Evolutionary conservation across 2,329 filamentous ascomycete genomes (phyloP).

Genomic region (Endocalyx cinctus): DNA sequence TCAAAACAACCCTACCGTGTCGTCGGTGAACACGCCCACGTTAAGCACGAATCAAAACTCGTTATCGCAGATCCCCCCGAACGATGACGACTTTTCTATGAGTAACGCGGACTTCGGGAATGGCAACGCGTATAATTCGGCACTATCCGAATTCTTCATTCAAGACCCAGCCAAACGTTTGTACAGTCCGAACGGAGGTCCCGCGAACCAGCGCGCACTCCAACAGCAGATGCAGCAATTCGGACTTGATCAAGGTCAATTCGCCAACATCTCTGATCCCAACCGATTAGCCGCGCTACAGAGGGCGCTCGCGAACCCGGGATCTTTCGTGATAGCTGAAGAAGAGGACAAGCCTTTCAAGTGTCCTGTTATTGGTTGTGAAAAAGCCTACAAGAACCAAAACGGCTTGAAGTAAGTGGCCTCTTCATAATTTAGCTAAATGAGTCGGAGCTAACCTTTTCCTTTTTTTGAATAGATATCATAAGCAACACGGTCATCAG

Average conservation of each 20-base stretch:
- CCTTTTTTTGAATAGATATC: slow-evolving; percentile 47
- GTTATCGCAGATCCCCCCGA: slow-evolving; percentile 60
- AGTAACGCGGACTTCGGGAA: slow-evolving; percentile 53
- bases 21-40: slow-evolving; percentile 93
- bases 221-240: slow-evolving; percentile 67
- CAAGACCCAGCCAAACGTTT: slow-evolving; percentile 93
- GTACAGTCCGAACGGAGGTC: slow-evolving; percentile 77
- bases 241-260: slow-evolving; percentile 70
- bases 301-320: slow-evolving; percentile 40
- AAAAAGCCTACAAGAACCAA: slow-evolving; percentile 99
- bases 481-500: slow-evolving; percentile 84
- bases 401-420: slow-evolving; percentile 84
- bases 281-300: slow-evolving; percentile 51
- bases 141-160: slow-evolving; percentile 56
- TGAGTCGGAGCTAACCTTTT: slow-evolving; percentile 9
- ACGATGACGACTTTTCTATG: slow-evolving; percentile 67
- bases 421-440: slow-evolving; percentile 7
- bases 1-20: slow-evolving; percentile 92
- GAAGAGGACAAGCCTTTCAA: slow-evolving; percentile 98
- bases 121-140: slow-evolving; percentile 53
- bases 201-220: slow-evolving; percentile 59
- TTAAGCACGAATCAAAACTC: slow-evolving; percentile 67
- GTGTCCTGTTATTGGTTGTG: slow-evolving; percentile 95
- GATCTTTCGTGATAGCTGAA: slow-evolving; percentile 60
- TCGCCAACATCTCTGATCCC: slow-evolving; percentile 71